Conservation (phyloP, 371 early-diverging fungal genomes). For the Umbelopsis sp. region DNA sequence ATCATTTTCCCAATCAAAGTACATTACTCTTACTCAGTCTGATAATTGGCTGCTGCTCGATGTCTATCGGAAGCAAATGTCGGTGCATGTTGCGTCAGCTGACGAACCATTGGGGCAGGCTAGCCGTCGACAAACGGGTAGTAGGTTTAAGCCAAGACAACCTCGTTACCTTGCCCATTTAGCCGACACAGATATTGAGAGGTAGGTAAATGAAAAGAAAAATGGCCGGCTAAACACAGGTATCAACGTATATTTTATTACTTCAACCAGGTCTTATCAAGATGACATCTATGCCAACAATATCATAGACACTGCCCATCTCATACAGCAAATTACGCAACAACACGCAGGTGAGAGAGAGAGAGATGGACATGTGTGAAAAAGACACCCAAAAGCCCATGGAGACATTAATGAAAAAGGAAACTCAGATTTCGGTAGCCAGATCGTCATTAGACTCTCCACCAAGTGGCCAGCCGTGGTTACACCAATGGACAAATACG, state of each 20-base stretch:
- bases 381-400: not conserved
- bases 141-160: slow-evolving; percentile 24
- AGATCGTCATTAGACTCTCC: slow-evolving; percentile 28
- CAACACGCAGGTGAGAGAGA: slow-evolving; percentile 2
- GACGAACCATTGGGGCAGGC: slow-evolving; percentile 30
- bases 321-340: slow-evolving; percentile 34
- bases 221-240: not conserved
- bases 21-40: slow-evolving; percentile 21
- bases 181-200: slow-evolving; percentile 22
- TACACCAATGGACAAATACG: slow-evolving; percentile 36
- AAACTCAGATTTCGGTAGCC: slow-evolving; percentile 25
- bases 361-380: slow-evolving; percentile 20
- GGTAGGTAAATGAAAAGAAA: slow-evolving; percentile 20
- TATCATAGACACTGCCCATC: slow-evolving; percentile 38
- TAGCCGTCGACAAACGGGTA: slow-evolving; percentile 9
- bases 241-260: not conserved
- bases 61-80: not conserved
- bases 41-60: slow-evolving; percentile 4
- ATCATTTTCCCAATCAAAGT: slow-evolving; percentile 37
- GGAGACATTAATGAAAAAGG: not conserved
- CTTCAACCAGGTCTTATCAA: slow-evolving; percentile 25
- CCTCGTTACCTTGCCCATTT: slow-evolving; percentile 41
- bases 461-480: slow-evolving; percentile 36
- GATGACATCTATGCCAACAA: slow-evolving; percentile 44
- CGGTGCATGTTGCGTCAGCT: slow-evolving; percentile 26